Evolutionary conservation across 441 rosid genomes (phyloP), one percentile per base, ranked within the genome.

Genomic region (Corymbia citriodora): DNA sequence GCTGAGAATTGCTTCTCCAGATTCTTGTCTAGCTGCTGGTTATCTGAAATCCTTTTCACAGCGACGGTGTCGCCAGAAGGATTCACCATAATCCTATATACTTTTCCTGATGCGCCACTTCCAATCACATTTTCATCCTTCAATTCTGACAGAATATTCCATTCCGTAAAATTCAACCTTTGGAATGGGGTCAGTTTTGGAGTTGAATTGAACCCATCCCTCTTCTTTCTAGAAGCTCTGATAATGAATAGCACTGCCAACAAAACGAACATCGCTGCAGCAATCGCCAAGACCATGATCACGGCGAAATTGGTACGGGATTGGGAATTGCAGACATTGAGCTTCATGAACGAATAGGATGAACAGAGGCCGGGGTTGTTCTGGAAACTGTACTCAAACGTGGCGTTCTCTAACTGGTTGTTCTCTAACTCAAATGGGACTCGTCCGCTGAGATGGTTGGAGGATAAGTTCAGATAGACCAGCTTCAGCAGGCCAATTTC

Each of bases 281-380:
- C 87, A 12, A 55, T 45, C 23, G 87, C 49, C n/a, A 68, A 55
- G 52, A 88, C 57, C 9, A 70, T 6, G 48, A 91, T 88, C 88
- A 88, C 70, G 82, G 91, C 55, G 29, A 89, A 91, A 89, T 49
- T 19, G 17, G 6, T 89, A 40, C 4, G 85, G 10, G 85, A 14
- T n/a, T 15, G 81, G 57, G 91, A 68, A 70, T 87, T 57, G 92
- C 93, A 92, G 33, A 57, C 49, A 40, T 53, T 82, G n/a, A 88
- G 90, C 90, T 33, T 90, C 17, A 83, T 17, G 4, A 29, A 15
- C 18, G 92, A 33, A 68, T 72, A 57, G 40, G 21, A 36, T 36
- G 93, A 53, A 61, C 95, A 93, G 9, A 93, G 95, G 61, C 92
- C 93, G 2, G 95, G 89, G 79, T 96, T 96, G 93, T 92, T 92